Base-by-base conservation (phyloP, 805 yeast species). In the Spathaspora boniae region DNA sequence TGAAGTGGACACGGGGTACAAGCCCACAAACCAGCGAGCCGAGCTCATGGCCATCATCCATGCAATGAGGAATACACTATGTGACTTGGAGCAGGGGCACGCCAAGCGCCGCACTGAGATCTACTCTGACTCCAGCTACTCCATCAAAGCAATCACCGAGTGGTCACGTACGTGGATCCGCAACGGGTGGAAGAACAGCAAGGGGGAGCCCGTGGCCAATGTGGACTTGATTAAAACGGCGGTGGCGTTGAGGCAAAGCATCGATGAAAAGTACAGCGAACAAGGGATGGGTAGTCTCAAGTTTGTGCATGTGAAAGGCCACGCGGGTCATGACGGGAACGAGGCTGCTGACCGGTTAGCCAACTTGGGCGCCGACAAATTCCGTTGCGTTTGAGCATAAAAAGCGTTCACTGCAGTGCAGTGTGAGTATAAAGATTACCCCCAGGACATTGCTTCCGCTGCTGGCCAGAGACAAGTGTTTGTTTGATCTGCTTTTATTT, bases 311-410 rank as follows among this genome's bases (percentile, higher is more conserved):
- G 91, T 86, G 4, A 66, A 61, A 38, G 96, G 91, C 0, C 96
- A 89, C 54, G 56, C 67, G 12, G 89, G 86, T 1, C 58, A 63
- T 24, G 54, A 49, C 9, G 96, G 96, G 0, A 89, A 88, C 51
- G 87, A 79, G 41, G 65, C 53, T 50, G 96, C 96, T 0, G 96
- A 88, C 52, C 51, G 50, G 32, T 61, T 88, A 31, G 96, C 96
- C 2, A 80, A 72, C 38, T 34, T 45, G n/a, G 93, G 85, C 7
- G 81, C 80, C 11, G 68, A 62, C 29, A 27, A 11, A 34, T 26
- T n/a, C n/a, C n/a, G n/a, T n/a, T n/a, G n/a, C n/a, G n/a, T n/a
- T n/a, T n/a, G n/a, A n/a, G n/a, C n/a, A n/a, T n/a, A n/a, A n/a
- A n/a, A n/a, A n/a, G 16, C 8, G 29, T 15, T 26, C 8, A 8